Evolutionary conservation across 2,329 filamentous ascomycete species (phyloP).

Genomic region (Metarhizium rileyi): DNA sequence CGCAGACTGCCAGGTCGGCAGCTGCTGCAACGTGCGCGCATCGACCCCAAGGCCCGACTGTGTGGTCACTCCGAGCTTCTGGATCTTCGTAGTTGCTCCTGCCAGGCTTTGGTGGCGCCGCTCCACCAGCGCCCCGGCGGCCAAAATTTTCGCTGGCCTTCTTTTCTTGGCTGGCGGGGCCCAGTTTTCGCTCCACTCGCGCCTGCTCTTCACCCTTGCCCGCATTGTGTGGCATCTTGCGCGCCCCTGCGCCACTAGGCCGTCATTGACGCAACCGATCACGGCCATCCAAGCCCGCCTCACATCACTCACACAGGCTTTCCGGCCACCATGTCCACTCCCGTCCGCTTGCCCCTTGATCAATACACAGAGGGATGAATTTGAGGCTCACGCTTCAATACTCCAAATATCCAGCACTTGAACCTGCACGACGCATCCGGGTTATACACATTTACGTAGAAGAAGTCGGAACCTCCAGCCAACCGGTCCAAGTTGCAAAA

Average conservation of each 20-base stretch:
- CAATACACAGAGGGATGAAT: too few relatives aligned
- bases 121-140: background rate
- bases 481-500: too few relatives aligned
- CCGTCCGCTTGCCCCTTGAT: background rate
- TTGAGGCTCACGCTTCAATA: too few relatives aligned
- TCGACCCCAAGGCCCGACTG: too few relatives aligned
- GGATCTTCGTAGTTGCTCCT: background rate
- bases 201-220: background rate
- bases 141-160: constrained; percentile 1
- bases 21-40: too few relatives aligned
- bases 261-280: background rate
- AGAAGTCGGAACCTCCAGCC: too few relatives aligned
- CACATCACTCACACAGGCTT: too few relatives aligned
- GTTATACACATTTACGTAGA: too few relatives aligned
- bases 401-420: background rate
- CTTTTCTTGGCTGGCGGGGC: background rate
- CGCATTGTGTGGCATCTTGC: background rate
- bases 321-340: constrained; percentile 4
- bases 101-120: background rate
- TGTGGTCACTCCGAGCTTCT: too few relatives aligned
- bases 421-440: background rate
- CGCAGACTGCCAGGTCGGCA: too few relatives aligned
- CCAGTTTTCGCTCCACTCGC: constrained; percentile 2
- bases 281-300: background rate
- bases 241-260: background rate